Conservation (phyloP, 1,139 yeast species). For the Candida tetrigidarum region DNA sequence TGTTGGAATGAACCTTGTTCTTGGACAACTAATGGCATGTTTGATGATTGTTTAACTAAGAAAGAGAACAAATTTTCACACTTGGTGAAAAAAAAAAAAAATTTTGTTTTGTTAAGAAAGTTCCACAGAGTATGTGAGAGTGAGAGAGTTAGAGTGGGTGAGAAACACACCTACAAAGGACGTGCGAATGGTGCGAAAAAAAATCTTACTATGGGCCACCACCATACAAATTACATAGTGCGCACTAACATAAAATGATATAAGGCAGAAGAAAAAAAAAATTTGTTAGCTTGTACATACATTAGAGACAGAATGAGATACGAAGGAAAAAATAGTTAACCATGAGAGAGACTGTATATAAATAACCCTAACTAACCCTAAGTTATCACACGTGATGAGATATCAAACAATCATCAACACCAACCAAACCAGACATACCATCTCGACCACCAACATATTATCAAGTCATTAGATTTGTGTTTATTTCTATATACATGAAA, state of each 20-base stretch:
- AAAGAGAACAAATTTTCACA: slow-evolving; percentile 8
- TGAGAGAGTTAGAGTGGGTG: too few relatives aligned
- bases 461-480: not conserved
- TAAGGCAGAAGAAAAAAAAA: slow-evolving; percentile 3
- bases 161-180: too few relatives aligned
- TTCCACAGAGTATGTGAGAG: not conserved
- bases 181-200: not conserved
- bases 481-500: slow-evolving; percentile 16
- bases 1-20: slow-evolving; percentile 99
- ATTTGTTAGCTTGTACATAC: not conserved
- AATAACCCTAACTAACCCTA: slow-evolving; percentile 24
- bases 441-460: not conserved
- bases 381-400: slow-evolving; percentile 12
- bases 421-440: not conserved
- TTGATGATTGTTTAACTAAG: slow-evolving; percentile 30
- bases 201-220: not conserved
- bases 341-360: slow-evolving; percentile 11
- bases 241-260: not conserved
- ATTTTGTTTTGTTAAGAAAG: not conserved
- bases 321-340: not conserved
- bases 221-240: not conserved
- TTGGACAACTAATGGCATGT: slow-evolving; percentile 97
- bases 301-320: not conserved
- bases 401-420: not conserved
- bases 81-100: slow-evolving; percentile 3